Conservation (phyloP, 192 early-diverging fungal species). For the Chytriomyces confervae region DNA sequence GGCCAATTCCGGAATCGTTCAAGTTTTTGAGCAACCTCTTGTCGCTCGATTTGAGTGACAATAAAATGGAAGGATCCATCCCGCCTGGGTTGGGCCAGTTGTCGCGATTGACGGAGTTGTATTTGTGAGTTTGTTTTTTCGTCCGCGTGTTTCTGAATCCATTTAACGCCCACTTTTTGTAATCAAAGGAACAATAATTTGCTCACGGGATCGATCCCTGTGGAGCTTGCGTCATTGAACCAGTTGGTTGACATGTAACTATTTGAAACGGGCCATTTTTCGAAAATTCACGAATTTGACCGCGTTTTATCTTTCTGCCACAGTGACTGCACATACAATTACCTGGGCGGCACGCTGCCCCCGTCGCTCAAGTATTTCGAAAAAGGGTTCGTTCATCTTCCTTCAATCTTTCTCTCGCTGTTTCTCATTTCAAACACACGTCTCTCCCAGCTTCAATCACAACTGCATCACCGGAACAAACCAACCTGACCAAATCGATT, state of each 20-base stretch:
- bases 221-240: background rate
- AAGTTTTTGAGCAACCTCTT: background rate
- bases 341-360: background rate
- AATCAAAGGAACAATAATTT: background rate
- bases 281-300: background rate
- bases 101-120: background rate
- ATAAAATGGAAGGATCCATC: background rate
- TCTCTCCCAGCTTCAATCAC: background rate
- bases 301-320: background rate
- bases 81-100: background rate
- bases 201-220: background rate
- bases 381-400: background rate
- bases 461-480: background rate
- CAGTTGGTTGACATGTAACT: slow-evolving; percentile 1
- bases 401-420: no score
- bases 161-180: background rate
- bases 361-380: background rate
- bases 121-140: background rate
- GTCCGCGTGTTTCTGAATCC: background rate
- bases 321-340: background rate
- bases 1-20: background rate
- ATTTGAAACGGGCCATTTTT: background rate
- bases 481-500: background rate
- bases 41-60: background rate
- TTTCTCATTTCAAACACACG: background rate